Conservation (phyloP, 163 green algal species). For the Trebouxia gelatinosa region DNA sequence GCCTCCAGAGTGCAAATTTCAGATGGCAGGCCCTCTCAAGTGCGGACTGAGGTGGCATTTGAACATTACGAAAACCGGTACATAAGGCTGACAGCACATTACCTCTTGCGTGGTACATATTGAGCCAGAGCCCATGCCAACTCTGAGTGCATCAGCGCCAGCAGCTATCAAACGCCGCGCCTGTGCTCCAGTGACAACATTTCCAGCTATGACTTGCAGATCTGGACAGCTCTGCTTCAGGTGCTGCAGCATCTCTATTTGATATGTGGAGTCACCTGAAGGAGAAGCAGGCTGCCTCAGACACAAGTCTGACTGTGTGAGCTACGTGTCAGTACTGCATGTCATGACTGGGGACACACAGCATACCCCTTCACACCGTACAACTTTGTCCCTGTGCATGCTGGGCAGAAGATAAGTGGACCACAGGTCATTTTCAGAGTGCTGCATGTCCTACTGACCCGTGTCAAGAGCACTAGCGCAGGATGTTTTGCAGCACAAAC, state of each 20-base stretch:
- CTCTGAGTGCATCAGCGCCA: slow-evolving; percentile 89
- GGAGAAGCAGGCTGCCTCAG: not conserved
- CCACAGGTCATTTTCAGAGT: not conserved
- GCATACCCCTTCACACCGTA: not conserved
- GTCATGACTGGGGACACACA: not conserved
- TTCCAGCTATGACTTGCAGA: slow-evolving; percentile 94
- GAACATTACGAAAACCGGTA: too few relatives aligned
- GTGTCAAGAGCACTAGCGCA: too few relatives aligned
- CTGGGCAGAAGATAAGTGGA: not conserved
- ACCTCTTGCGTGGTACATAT: slow-evolving; percentile 99
- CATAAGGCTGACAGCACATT: not conserved
- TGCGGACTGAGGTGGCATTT: too few relatives aligned
- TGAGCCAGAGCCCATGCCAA: slow-evolving; percentile 97
- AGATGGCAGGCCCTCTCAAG: too few relatives aligned
- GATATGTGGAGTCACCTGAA: slow-evolving; percentile 83
- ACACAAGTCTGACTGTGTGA: not conserved
- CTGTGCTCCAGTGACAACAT: slow-evolving; percentile 88
- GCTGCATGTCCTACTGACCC: too few relatives aligned
- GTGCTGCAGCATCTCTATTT: slow-evolving; percentile 89
- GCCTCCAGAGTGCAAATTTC: too few relatives aligned
- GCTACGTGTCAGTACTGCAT: not conserved
- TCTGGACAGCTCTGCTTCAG: slow-evolving; percentile 86
- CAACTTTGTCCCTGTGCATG: not conserved
- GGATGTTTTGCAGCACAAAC: too few relatives aligned
- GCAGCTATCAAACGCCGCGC: slow-evolving; percentile 83